Percentiles rank a stretch among this genome's conserved stretches.
phyloP scores from a whole-genome alignment of 257 asterid species.

The Fraxinus americana region DNA sequence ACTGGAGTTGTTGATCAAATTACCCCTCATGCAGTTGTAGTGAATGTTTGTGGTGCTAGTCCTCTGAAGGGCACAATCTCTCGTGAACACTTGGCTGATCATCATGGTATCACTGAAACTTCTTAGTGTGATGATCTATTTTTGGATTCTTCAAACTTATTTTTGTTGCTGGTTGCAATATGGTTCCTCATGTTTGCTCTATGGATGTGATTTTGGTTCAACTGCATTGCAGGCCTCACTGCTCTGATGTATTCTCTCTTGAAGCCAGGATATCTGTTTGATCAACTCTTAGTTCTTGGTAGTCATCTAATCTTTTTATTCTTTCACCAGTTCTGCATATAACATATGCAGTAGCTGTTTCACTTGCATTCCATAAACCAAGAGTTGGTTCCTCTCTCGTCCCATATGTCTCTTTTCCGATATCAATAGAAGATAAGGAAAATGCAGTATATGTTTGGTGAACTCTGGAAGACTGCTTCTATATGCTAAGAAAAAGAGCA shows the following conservation, averaged over 20 bases:
- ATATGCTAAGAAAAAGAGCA: background rate
- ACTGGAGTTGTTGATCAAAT: constrained; percentile 82
- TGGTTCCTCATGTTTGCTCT: constrained; percentile 9
- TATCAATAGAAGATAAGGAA: background rate
- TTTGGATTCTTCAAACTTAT: background rate
- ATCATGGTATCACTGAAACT: constrained; percentile 53
- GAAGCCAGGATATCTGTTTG: constrained; percentile 85
- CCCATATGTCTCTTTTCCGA: background rate
- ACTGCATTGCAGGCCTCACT: constrained; percentile 65
- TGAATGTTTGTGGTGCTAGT: constrained; percentile 54
- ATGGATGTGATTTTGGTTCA: constrained; percentile 25
- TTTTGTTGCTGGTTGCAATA: constrained; percentile 16
- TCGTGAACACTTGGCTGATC: constrained; percentile 87
- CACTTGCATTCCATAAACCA: background rate
- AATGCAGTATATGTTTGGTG: background rate
- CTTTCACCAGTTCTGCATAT: background rate
- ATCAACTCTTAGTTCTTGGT: constrained; percentile 92
- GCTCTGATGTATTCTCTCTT: constrained; percentile 56
- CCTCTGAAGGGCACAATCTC: constrained; percentile 71
- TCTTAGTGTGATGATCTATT: constrained; percentile 11
- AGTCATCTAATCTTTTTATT: constrained; percentile 24
- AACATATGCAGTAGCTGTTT: background rate
- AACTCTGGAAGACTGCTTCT: background rate
- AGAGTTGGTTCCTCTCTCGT: constrained; percentile 9
- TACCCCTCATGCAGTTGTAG: constrained; percentile 56